Conservation (phyloP, 2,329 filamentous ascomycete species). For the Colletotrichum camelliae region DNA sequence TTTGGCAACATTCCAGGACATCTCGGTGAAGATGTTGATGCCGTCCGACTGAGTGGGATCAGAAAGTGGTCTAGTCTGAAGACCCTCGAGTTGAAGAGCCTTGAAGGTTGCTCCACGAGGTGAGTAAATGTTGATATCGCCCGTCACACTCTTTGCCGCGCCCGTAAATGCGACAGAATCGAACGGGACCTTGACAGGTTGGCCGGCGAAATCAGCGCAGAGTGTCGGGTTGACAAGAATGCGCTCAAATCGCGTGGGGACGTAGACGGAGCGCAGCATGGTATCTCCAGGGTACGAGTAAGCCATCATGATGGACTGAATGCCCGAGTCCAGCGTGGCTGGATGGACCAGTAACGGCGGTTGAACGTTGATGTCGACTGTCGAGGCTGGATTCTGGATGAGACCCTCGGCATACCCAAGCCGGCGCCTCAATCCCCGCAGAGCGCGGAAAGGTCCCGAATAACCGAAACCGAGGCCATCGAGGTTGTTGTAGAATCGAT, state of each 20-base stretch:
- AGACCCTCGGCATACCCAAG: neutral
- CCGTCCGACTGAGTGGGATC: neutral
- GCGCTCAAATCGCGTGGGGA: constrained; percentile 30
- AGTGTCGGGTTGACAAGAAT: neutral
- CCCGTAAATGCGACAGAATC: neutral
- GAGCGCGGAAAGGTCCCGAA: neutral
- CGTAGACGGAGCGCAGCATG: constrained; percentile 31
- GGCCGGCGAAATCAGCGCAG: neutral
- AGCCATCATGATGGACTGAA: constrained; percentile 38
- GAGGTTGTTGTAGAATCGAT: neutral
- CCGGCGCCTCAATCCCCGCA: neutral
- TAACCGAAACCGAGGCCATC: neutral
- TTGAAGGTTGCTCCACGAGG: neutral
- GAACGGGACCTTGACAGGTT: neutral
- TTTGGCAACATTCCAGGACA: neutral
- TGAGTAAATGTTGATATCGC: neutral
- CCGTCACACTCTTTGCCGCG: neutral
- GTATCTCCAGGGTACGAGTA: constrained; percentile 35
- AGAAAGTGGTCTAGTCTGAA: neutral
- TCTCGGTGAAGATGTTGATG: neutral
- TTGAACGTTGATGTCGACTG: neutral
- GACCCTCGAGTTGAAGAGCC: neutral
- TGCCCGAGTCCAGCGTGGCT: constrained; percentile 33
- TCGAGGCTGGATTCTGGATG: neutral
- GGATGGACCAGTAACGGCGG: constrained; percentile 31